A percentile compares a stretch with the other conserved stretches of the same genome.
phyloP scores from a whole-genome alignment of 305 asterid species.

The Fraxinus greggii region DNA sequence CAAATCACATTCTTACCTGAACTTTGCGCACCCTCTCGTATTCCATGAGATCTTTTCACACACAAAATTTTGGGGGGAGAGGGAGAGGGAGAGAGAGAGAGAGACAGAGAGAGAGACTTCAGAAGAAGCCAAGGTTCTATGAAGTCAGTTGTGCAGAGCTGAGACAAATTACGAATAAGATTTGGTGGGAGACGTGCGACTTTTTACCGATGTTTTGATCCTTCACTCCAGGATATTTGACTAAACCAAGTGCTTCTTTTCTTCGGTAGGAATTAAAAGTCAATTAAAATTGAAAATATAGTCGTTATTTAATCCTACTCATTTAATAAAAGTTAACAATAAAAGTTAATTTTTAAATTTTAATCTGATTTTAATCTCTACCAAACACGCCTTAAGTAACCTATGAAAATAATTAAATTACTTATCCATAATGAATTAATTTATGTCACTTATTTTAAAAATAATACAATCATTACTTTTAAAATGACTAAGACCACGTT shows the following conservation, averaged over 20 bases:
- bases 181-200: neutral
- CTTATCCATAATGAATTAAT: too few relatives aligned
- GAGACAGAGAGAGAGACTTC: neutral
- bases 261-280: too few relatives aligned
- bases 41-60: neutral
- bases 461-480: too few relatives aligned
- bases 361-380: too few relatives aligned
- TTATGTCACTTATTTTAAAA: too few relatives aligned
- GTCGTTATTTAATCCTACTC: too few relatives aligned
- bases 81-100: neutral
- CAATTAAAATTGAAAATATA: too few relatives aligned
- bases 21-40: constrained; percentile 9
- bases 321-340: too few relatives aligned
- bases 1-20: neutral
- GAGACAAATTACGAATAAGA: neutral
- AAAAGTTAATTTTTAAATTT: too few relatives aligned
- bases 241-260: neutral
- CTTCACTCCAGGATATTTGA: neutral
- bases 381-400: too few relatives aligned
- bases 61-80: neutral
- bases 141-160: neutral
- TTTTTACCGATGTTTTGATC: neutral
- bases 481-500: too few relatives aligned
- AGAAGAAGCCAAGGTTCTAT: neutral
- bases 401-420: too few relatives aligned